Conservation (phyloP, 2,329 filamentous ascomycete species). For the Alternaria tenuissima region DNA sequence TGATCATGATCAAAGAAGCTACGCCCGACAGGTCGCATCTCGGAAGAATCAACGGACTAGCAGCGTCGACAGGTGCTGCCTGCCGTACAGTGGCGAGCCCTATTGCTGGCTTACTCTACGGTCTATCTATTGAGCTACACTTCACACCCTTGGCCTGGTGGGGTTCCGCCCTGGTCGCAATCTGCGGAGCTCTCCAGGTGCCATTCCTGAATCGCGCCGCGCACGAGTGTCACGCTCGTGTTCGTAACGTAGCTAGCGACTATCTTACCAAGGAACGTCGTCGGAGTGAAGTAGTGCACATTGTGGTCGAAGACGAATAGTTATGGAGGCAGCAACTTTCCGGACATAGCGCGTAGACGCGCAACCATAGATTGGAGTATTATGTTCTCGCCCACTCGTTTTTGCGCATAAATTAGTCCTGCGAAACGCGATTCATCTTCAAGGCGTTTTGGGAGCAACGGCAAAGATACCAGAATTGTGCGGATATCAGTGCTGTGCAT, state of each 20-base stretch:
- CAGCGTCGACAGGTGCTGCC: constrained; percentile 75
- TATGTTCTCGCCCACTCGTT: neutral
- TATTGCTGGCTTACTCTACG: constrained; percentile 72
- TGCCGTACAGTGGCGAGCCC: constrained; percentile 75
- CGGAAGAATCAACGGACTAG: constrained; percentile 76
- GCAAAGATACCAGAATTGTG: constrained; percentile 8
- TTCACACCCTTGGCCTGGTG: constrained; percentile 72
- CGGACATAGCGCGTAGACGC: neutral
- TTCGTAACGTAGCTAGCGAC: constrained; percentile 34
- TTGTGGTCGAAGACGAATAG: constrained; percentile 35
- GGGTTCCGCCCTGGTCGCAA: constrained; percentile 64
- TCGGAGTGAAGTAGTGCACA: constrained; percentile 34
- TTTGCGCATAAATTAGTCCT: constrained; percentile 1
- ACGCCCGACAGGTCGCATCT: constrained; percentile 68
- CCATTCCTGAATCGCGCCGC: constrained; percentile 63
- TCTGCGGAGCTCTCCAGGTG: constrained; percentile 64
- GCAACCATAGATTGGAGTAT: neutral
- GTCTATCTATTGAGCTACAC: constrained; percentile 63
- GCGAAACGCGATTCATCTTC: constrained; percentile 1
- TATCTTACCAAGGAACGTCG: constrained; percentile 27
- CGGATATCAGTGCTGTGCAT: constrained; percentile 5
- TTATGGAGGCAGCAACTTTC: neutral
- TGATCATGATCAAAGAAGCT: constrained; percentile 78
- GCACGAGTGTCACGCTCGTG: constrained; percentile 39
- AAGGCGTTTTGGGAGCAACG: constrained; percentile 9